These are phyloP conservation scores for Eucalyptus cloeziana DNA, from an alignment of 345 rosid species.

Conservation along the genomic window DNA sequence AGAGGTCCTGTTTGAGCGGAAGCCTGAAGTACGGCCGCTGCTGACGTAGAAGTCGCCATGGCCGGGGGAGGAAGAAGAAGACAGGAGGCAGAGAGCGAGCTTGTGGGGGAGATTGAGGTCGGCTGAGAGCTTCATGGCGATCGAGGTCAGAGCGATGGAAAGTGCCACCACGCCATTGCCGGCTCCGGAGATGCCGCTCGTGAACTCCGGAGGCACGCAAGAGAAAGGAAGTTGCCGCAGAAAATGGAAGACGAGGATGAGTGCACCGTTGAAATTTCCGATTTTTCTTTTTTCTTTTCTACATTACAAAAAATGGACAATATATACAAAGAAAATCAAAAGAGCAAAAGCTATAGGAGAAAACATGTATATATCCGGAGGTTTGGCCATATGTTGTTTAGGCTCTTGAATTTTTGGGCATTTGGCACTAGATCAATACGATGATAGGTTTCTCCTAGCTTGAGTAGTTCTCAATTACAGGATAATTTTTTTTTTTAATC, in stretches of 20 bases:
- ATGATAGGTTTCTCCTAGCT: background rate
- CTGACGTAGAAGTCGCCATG: slow-evolving; percentile 14
- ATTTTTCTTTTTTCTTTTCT: background rate
- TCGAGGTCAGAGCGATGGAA: background rate
- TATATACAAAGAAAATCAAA: background rate
- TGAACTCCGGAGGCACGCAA: background rate
- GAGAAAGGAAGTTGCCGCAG: background rate
- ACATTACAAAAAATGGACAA: background rate
- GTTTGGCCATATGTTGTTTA: background rate
- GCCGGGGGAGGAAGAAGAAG: background rate
- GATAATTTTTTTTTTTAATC: too few relatives aligned
- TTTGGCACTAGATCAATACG: background rate
- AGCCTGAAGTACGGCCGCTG: slow-evolving; percentile 3
- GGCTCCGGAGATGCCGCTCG: slow-evolving; percentile 3
- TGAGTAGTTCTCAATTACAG: background rate
- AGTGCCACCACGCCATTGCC: slow-evolving; percentile 6
- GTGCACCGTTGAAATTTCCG: background rate
- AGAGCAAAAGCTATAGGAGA: background rate
- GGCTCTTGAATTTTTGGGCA: background rate
- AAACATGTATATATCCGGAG: background rate
- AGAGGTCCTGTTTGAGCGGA: slow-evolving; percentile 7
- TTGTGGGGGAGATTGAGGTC: slow-evolving; percentile 3
- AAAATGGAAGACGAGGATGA: background rate
- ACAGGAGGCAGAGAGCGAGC: slow-evolving; percentile 11
- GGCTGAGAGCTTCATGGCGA: slow-evolving; percentile 1